Evolutionary conservation across 169 alveolate species (phyloP).

Genomic region (Plasmodium billcollinsi): DNA sequence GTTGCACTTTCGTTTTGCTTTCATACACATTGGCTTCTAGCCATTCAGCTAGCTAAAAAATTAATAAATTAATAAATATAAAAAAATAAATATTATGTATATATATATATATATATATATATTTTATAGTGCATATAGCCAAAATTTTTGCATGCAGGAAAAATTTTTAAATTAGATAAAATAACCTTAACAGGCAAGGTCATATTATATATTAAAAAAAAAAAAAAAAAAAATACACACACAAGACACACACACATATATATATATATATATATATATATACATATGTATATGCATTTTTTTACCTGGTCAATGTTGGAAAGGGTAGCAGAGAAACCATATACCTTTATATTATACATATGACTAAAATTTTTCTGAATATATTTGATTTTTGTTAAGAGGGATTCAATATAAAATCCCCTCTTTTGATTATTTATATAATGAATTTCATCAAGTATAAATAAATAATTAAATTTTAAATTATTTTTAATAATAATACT

Average conservation of each 20-base stretch:
- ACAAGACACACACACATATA: not conserved
- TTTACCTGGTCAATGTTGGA: slow-evolving; percentile 52
- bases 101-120: not conserved
- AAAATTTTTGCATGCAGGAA: too few relatives aligned
- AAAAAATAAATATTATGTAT: not conserved
- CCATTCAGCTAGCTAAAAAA: slow-evolving; percentile 53
- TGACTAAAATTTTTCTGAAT: slow-evolving; percentile 16
- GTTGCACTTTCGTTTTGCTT: slow-evolving; percentile 35
- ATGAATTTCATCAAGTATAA: slow-evolving; percentile 71
- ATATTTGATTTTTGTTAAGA: slow-evolving; percentile 57
- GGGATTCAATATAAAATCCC: slow-evolving; percentile 32
- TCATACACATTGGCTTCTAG: slow-evolving; percentile 54
- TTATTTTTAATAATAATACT: slow-evolving; percentile 59
- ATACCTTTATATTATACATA: slow-evolving; percentile 5
- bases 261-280: too few relatives aligned
- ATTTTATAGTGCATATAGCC: too few relatives aligned
- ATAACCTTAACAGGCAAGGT: not conserved
- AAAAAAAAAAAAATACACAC: slow-evolving; percentile 11
- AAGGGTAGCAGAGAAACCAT: slow-evolving; percentile 66
- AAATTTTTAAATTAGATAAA: too few relatives aligned
- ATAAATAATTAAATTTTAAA: slow-evolving; percentile 29
- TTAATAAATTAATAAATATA: not conserved
- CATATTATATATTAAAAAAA: slow-evolving; percentile 14
- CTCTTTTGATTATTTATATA: slow-evolving; percentile 31
- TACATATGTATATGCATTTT: too few relatives aligned